Base-by-base conservation (phyloP, 1,284 basidiomycete genomes). In the Leccinum discolor region DNA sequence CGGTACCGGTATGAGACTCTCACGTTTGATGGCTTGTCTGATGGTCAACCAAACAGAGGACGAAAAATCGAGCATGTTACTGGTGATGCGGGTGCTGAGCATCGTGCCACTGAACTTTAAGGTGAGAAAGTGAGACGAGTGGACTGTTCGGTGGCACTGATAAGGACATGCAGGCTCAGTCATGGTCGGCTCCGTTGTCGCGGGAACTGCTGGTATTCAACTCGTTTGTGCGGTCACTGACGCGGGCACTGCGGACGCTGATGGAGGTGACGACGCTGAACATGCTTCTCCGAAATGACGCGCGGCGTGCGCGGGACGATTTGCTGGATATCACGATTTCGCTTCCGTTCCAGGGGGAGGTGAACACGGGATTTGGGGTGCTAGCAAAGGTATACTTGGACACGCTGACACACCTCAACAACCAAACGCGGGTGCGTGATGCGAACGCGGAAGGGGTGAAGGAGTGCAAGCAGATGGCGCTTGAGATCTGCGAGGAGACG, bases 151-250 rank as follows among this genome's bases (percentile, higher is more conserved):
- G 50, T 52, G 18, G 50, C 29, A 32, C 64, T 73, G 66, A 75
- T 65, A 44, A 52, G 47, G 16, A 56, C 38, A 26, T 32, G 44
- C 65, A 94, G 93, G 70, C 89, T 26, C 89, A 91, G 76, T 88
- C 92, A 72, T 98, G 96, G 96, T 92, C 91, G 35, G 97, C 97
- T 29, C 97, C 97, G 57, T 82, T 99, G 64, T 98, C 96, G 71
- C 90, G 97, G 64, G 98, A 99, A 80, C 82, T 99, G 68, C 84
- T 99, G 61, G 96, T 98, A 62, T 99, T 99, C 88, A 99, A 99
- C 83, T 96, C 95, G 59, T 99, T 99, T 77, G 89, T 97, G 71
- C 90, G 94, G 66, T 91, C 94, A 44, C 85, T 99, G 67, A 92
- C 94, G 64, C 91, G 96, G 68, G 92, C 95, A 29, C 84, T 99